Base-by-base conservation (phyloP, 2,329 filamentous ascomycete species). In the Pseudogymnoascus sp. region DNA sequence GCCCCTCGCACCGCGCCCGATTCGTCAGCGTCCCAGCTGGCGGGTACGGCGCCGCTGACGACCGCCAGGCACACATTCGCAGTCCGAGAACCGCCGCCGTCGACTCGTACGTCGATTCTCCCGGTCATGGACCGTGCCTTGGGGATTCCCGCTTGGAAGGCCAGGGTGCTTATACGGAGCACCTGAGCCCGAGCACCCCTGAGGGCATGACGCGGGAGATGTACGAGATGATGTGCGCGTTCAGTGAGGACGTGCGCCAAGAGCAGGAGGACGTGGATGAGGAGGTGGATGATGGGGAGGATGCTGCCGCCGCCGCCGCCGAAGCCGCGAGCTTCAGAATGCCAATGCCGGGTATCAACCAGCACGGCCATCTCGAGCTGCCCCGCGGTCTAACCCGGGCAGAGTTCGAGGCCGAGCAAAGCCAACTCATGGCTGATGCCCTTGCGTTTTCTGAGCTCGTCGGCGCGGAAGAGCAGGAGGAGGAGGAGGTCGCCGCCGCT, bases 211-310 rank as follows among this genome's bases (percentile, higher is more conserved):
- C 25, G n/a, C 50, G 50, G 50, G 50, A 56, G 50, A 56, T 56
- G 50, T 56, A 56, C 50, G 50, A 56, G 25, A n/a, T n/a, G n/a
- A 18, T 56, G 50, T 56, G 50, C n/a, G 50, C 25, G 50, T 56
- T 56, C 50, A 34, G 8, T 18, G 50, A 56, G n/a, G 50, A 56
- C 50, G 50, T 56, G 50, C 50, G 50, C 50, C 50, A 56, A 56
- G 50, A 56, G 28, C n/a, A 56, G 7, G 50, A 34, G 11, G 25
- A n/a, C 8, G 46, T 18, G 25, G 50, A 56, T 1, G 25, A 11
- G 44, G 23, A 50, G 21, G 21, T 23, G 21, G 23, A 50, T 1
- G 25, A 11, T 12, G 46, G 16, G 25, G 46, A 25, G 12, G 44
- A 23, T 16, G 23, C 38, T n/a, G 38, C n/a, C 38, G 38, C 44